Evolutionary conservation across 2,329 filamentous ascomycete genomes (phyloP).

Genomic region (Diaporthe citri): DNA sequence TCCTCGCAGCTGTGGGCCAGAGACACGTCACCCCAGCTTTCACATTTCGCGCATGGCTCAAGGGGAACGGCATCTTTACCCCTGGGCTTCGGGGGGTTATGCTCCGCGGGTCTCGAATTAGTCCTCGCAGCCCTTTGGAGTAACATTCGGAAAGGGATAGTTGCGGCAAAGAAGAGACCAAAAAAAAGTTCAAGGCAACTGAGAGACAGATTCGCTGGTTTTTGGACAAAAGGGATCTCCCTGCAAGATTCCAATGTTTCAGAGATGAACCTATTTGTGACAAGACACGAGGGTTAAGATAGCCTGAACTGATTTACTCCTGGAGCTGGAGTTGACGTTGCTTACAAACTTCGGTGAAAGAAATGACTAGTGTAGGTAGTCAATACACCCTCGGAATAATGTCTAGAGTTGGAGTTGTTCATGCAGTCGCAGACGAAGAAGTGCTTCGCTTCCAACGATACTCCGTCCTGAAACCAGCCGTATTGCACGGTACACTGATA

Average conservation of each 20-base stretch:
- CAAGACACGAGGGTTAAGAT: not conserved
- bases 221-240: too few relatives aligned
- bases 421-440: not conserved
- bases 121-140: not conserved
- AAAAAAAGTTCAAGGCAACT: not conserved
- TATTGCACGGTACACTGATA: not conserved
- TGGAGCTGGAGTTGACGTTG: too few relatives aligned
- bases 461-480: too few relatives aligned
- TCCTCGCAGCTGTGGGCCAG: not conserved
- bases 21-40: too few relatives aligned
- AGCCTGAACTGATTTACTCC: not conserved
- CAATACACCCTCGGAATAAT: not conserved
- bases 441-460: not conserved
- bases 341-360: not conserved
- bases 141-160: not conserved
- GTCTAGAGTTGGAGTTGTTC: not conserved
- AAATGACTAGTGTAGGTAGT: not conserved
- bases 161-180: not conserved
- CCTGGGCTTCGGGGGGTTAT: conserved; percentile 17
- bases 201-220: too few relatives aligned
- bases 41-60: conserved; percentile 1
- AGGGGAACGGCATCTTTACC: not conserved
- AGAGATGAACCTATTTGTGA: not conserved
- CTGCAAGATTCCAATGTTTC: not conserved
- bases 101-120: conserved; percentile 23